Conservation (phyloP, 257 asterid genomes). For the Lavandula angustifolia region DNA sequence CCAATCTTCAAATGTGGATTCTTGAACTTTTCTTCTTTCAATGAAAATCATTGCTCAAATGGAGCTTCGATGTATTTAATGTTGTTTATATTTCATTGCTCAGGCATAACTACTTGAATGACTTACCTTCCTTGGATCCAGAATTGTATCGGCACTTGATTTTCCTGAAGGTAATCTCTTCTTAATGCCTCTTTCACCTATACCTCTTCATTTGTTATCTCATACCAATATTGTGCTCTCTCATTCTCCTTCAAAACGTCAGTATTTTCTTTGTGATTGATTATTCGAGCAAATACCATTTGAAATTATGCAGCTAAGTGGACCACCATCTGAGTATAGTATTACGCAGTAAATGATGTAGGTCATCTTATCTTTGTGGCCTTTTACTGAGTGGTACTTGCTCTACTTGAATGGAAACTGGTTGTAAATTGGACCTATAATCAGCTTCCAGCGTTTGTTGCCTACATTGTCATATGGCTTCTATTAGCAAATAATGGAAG, state of each 20-base stretch:
- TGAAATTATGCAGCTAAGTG: conserved; percentile 17
- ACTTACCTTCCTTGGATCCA: conserved; percentile 95
- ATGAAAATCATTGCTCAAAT: background rate
- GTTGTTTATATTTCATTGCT: conserved; percentile 34
- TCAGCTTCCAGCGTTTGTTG: conserved; percentile 18
- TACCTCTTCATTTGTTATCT: conserved; percentile 21
- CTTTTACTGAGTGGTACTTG: background rate
- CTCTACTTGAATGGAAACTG: conserved; percentile 7
- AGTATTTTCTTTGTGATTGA: background rate
- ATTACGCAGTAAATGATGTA: background rate
- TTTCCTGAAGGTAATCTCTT: conserved; percentile 69
- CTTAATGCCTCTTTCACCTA: conserved; percentile 12
- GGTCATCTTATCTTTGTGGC: background rate
- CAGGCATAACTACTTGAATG: conserved; percentile 94
- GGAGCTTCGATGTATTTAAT: conserved; percentile 26
- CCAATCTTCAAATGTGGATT: conserved; percentile 16
- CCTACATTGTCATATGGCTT: background rate
- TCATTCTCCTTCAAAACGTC: conserved; percentile 3
- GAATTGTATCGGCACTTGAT: conserved; percentile 93
- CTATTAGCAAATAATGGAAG: conserved; percentile 3
- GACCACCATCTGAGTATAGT: background rate
- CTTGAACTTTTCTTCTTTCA: background rate
- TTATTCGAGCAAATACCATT: conserved; percentile 11
- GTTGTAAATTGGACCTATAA: conserved; percentile 5
- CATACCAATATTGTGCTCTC: conserved; percentile 2